A percentile compares a stretch with the other conserved stretches of the same genome.
phyloP scores from a whole-genome alignment of 2,329 filamentous ascomycete genomes.

The Penicillium hesseltinei region DNA sequence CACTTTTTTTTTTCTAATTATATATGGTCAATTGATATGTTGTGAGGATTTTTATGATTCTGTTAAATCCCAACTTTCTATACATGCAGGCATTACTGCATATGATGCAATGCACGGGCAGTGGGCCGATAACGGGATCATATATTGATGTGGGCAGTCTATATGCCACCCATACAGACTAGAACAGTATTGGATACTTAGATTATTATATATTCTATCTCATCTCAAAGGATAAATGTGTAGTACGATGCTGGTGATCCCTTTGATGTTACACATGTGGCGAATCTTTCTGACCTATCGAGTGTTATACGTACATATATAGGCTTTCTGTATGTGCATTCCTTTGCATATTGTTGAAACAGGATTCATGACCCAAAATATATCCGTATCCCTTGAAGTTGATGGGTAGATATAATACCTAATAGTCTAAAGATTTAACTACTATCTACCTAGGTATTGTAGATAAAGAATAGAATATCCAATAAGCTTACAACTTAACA shows the following conservation, averaged over 20 bases:
- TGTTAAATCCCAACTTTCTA: background rate
- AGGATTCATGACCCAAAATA: background rate
- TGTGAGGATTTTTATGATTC: background rate
- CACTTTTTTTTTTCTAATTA: no score
- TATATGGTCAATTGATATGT: background rate
- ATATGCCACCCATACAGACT: background rate
- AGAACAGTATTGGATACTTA: background rate
- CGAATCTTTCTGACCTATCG: background rate
- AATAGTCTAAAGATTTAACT: background rate
- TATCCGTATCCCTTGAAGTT: background rate
- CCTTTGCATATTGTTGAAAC: background rate
- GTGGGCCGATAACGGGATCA: conserved; percentile 4
- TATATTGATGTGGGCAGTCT: background rate
- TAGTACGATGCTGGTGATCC: background rate
- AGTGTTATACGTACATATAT: background rate
- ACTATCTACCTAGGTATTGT: no score
- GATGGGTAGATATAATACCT: background rate
- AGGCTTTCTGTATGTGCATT: background rate
- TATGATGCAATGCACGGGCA: conserved; percentile 2
- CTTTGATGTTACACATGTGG: background rate
- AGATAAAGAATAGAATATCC: background rate
- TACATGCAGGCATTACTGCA: background rate
- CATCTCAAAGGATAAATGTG: background rate
- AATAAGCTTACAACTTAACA: background rate
- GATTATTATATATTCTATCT: background rate